These are phyloP conservation scores for Avicennia marina DNA, from an alignment of 257 asterid genomes.

Conservation along the genomic window DNA sequence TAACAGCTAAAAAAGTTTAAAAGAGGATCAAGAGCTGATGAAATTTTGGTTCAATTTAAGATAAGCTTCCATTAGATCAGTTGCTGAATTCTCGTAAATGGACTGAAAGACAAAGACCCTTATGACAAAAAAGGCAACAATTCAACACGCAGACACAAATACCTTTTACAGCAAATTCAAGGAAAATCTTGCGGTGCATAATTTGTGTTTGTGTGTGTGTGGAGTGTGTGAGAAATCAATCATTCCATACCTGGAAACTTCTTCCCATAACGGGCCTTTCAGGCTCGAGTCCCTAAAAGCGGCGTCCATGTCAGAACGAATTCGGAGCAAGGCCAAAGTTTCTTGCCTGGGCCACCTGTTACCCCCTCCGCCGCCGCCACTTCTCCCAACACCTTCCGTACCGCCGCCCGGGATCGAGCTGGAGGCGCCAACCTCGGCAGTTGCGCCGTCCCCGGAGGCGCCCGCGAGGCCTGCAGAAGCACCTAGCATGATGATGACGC, in stretches of 20 bases:
- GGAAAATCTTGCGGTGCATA: slow-evolving; percentile 4
- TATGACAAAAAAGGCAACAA: slow-evolving; percentile 20
- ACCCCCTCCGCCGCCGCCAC: slow-evolving; percentile 46
- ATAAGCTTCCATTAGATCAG: too few relatives aligned
- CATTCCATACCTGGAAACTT: slow-evolving; percentile 68
- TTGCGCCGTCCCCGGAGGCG: slow-evolving; percentile 22
- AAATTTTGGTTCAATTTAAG: too few relatives aligned
- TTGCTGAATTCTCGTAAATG: slow-evolving; percentile 44
- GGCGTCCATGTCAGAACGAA: slow-evolving; percentile 86
- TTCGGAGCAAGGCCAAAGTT: slow-evolving; percentile 73
- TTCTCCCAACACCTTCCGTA: slow-evolving; percentile 20
- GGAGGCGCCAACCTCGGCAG: slow-evolving; percentile 35
- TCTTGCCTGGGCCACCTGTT: slow-evolving; percentile 97
- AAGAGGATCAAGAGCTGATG: slow-evolving; percentile 15
- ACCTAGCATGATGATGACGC: slow-evolving; percentile 44
- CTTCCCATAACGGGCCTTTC: slow-evolving; percentile 97
- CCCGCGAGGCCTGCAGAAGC: slow-evolving; percentile 30
- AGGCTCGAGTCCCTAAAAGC: slow-evolving; percentile 77
- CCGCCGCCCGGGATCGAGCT: slow-evolving; percentile 31
- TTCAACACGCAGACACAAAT: slow-evolving; percentile 31
- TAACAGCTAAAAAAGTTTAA: too few relatives aligned
- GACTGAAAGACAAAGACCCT: slow-evolving; percentile 24
- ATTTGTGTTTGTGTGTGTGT: too few relatives aligned
- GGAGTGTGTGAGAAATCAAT: not conserved
- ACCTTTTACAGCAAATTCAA: slow-evolving; percentile 24